Conservation (phyloP, 371 early-diverging fungal species). For the Smittium mucronatum region DNA sequence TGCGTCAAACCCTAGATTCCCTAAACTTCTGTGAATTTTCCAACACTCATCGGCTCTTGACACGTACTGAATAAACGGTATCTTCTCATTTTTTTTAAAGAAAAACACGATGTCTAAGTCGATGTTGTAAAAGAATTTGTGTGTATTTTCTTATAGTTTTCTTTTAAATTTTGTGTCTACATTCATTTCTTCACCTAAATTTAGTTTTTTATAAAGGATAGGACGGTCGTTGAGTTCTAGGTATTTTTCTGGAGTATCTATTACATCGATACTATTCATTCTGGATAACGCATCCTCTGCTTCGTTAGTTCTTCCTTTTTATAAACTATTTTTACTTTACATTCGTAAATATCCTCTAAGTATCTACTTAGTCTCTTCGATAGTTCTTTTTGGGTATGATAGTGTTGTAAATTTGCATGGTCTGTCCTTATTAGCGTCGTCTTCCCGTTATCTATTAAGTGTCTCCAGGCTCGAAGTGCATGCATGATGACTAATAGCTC, state of each 20-base stretch:
- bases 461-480: neutral
- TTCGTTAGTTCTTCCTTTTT: neutral
- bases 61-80: no score
- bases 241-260: no score
- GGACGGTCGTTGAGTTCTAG: no score
- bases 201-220: no score
- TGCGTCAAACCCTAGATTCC: conserved; percentile 12
- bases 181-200: no score
- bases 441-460: neutral
- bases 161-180: no score
- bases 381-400: neutral
- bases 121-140: no score
- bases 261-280: no score
- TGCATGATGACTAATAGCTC: neutral
- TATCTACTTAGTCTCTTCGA: neutral
- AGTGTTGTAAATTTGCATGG: neutral
- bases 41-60: conserved; percentile 3
- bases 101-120: no score
- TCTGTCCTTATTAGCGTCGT: neutral
- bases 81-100: no score
- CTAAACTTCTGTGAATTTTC: conserved; percentile 17
- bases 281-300: conserved; percentile 10
- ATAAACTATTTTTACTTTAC: neutral
- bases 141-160: no score
- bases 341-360: neutral